phyloP scores from a whole-genome alignment of 2,329 filamentous ascomycete species.

The Calonectria crousiana region DNA sequence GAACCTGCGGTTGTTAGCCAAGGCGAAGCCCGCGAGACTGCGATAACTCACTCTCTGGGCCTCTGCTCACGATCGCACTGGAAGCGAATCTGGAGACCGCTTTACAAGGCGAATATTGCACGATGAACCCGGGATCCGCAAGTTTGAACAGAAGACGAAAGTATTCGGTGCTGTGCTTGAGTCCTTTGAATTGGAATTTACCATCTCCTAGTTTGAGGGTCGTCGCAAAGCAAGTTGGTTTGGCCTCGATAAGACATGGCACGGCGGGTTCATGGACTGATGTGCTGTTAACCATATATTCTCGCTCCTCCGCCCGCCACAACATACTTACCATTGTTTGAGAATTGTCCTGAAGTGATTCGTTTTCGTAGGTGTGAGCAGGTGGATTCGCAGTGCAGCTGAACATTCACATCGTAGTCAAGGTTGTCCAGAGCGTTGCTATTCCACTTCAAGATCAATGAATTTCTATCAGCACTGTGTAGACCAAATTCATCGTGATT shows the following conservation, averaged over 20 bases:
- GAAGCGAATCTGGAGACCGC: fast-evolving
- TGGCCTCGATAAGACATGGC: no score
- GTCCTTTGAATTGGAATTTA: not conserved
- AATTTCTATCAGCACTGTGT: not conserved
- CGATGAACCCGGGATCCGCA: not conserved
- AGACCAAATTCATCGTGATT: not conserved
- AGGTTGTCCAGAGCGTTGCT: not conserved
- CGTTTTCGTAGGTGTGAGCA: not conserved
- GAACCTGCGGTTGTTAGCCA: not conserved
- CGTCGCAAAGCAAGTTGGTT: no score
- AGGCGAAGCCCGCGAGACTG: not conserved
- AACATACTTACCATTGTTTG: not conserved
- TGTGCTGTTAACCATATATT: no score
- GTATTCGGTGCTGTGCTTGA: not conserved
- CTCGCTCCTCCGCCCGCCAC: no score
- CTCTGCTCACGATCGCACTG: not conserved
- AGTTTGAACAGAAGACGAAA: not conserved
- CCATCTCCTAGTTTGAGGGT: no score
- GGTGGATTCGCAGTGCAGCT: not conserved
- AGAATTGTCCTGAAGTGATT: not conserved
- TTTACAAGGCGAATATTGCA: not conserved
- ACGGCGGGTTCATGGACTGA: no score
- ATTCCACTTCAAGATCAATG: not conserved
- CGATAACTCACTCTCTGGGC: not conserved
- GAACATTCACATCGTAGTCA: not conserved